Evolutionary conservation across 1,139 yeast species (phyloP).

Genomic region (Spencermartinsiella ligniputridi): DNA sequence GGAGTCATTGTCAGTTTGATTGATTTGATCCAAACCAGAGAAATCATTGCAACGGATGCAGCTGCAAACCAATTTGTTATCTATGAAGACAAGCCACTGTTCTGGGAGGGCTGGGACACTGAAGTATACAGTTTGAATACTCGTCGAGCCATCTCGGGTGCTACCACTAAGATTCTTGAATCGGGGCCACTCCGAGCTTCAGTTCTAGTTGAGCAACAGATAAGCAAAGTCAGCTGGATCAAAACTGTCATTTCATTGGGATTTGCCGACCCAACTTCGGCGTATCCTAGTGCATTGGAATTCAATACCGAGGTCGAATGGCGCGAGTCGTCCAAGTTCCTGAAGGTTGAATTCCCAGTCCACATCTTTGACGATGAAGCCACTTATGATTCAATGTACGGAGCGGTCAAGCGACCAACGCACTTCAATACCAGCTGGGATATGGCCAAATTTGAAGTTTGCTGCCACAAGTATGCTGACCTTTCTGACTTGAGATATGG

Average conservation of each 20-base stretch:
- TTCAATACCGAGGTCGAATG: too few species aligned
- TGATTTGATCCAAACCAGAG: constrained; percentile 57
- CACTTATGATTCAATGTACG: too few species aligned
- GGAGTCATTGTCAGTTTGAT: constrained; percentile 61
- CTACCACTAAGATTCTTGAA: constrained; percentile 43
- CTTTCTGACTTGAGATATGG: too few species aligned
- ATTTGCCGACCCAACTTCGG: constrained; percentile 63
- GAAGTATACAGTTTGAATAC: constrained; percentile 75
- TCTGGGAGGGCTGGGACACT: constrained; percentile 94
- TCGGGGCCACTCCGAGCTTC: constrained; percentile 55
- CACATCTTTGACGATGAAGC: too few species aligned
- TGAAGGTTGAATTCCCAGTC: too few species aligned
- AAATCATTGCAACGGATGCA: constrained; percentile 23
- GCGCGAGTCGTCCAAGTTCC: too few species aligned
- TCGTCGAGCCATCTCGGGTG: constrained; percentile 44
- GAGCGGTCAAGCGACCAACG: too few species aligned
- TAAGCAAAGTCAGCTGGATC: constrained; percentile 53
- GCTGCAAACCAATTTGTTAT: constrained; percentile 67
- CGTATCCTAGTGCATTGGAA: constrained; percentile 37
- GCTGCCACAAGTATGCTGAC: too few species aligned
- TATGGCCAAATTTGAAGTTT: too few species aligned
- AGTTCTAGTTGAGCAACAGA: constrained; percentile 48
- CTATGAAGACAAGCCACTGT: constrained; percentile 81
- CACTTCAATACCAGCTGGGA: too few species aligned
- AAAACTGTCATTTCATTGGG: constrained; percentile 72